A percentile compares a stretch with the other conserved stretches of the same genome.
These are phyloP conservation scores for Vitis cinerea DNA, from an alignment of 164 flowering plant genomes.

Conservation along the genomic window DNA sequence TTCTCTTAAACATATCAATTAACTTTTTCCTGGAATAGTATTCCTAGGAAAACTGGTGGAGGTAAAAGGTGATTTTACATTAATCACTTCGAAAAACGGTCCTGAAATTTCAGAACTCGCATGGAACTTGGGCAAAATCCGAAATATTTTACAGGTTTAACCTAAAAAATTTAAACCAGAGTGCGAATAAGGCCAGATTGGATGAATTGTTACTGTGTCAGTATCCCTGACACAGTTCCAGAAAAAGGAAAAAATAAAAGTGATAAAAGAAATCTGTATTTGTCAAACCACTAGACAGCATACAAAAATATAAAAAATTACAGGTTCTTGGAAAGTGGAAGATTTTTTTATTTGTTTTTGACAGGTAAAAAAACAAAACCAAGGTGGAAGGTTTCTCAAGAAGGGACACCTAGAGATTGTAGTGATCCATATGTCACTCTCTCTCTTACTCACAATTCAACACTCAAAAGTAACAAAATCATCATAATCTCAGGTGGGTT, in stretches of 20 bases:
- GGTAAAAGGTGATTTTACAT: too few relatives aligned
- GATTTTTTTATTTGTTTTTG: neutral
- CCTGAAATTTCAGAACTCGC: too few relatives aligned
- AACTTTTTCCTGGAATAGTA: too few relatives aligned
- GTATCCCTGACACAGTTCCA: conserved; percentile 6
- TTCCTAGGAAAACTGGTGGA: too few relatives aligned
- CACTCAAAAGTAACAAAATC: neutral
- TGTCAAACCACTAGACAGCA: conserved; percentile 16
- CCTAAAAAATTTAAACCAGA: too few relatives aligned
- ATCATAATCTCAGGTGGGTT: conserved; percentile 25
- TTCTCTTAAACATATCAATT: too few relatives aligned
- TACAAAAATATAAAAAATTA: conserved; percentile 3
- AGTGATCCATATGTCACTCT: conserved; percentile 15
- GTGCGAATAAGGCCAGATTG: neutral
- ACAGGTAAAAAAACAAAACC: too few relatives aligned
- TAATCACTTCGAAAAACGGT: too few relatives aligned
- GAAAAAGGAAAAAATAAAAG: neutral
- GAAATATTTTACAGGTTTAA: too few relatives aligned
- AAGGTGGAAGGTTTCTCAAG: conserved; percentile 25
- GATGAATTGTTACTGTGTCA: conserved; percentile 12
- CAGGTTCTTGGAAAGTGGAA: conserved; percentile 24
- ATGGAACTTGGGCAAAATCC: too few relatives aligned
- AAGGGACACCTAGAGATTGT: conserved; percentile 30
- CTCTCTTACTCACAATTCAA: conserved; percentile 7
- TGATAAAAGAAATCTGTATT: neutral